A percentile compares a stretch with the other conserved stretches of the same genome.
phyloP scores from a whole-genome alignment of 228 moss, liverwort and hornwort species.

The Sphagnum fallax region DNA sequence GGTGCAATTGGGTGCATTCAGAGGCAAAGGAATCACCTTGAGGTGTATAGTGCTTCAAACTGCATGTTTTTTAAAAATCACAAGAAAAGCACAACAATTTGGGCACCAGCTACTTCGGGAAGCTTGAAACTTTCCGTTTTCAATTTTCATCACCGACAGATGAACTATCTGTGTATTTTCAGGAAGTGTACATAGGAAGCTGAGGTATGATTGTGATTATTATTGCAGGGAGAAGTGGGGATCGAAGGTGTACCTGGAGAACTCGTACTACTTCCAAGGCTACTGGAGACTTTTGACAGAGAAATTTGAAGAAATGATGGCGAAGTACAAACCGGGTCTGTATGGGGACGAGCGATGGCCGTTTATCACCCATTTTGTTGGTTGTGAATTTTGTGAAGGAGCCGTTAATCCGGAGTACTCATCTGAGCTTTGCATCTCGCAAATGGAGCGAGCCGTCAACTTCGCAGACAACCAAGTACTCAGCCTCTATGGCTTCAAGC shows the following conservation, averaged over 20 bases:
- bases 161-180: too few species aligned
- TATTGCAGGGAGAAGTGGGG: slow-evolving; percentile 29
- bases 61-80: too few species aligned
- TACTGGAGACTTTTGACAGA: slow-evolving; percentile 40
- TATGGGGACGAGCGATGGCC: slow-evolving; percentile 53
- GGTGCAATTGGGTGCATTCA: too few species aligned
- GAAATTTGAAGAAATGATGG: slow-evolving; percentile 47
- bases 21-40: too few species aligned
- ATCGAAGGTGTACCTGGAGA: slow-evolving; percentile 37
- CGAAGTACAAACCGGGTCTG: slow-evolving; percentile 27
- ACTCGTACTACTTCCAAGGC: slow-evolving; percentile 45
- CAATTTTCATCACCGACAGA: too few species aligned
- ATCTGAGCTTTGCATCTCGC: slow-evolving; percentile 30
- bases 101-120: too few species aligned
- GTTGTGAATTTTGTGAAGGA: slow-evolving; percentile 54
- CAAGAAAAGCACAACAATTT: too few species aligned
- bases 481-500: slow-evolving; percentile 27
- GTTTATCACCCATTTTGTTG: slow-evolving; percentile 51
- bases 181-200: too few species aligned
- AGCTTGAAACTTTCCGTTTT: too few species aligned
- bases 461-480: slow-evolving; percentile 58
- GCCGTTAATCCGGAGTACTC: slow-evolving; percentile 39
- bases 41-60: too few species aligned
- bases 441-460: slow-evolving; percentile 57
- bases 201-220: not conserved